Evolutionary conservation across 768 basidiomycete genomes (phyloP), one percentile per base, ranked within the genome.

Genomic region (Pleurotus sapidus): DNA sequence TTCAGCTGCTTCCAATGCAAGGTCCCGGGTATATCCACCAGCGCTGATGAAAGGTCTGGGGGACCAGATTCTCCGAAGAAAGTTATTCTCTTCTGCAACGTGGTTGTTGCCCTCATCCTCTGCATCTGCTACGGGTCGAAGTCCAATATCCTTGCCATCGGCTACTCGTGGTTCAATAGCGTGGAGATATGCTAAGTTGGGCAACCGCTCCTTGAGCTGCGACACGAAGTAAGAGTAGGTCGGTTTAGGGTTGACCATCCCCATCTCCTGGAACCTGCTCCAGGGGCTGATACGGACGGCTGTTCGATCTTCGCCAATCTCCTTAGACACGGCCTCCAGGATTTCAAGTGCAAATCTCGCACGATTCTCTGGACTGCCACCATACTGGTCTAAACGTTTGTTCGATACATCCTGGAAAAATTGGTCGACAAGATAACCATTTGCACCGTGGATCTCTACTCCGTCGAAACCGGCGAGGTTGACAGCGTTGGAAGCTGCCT

Each of bases 301-400:
- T 5, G 72, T 71, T 18, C 70, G 70, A 30, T 80, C 74, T 18
- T 67, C 63, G 1, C 83, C 83, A 46, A 84, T 72, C 0, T 70
- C 75, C 7, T 69, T 64, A 37, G 64, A 62, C 34, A 84, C 73
- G 18, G 78, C 79, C 6, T 76, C 60, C 38, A 79, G 65, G 57
- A 81, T 73, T 63, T 83, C 76, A 5, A 81, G 69, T 1, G 71
- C 58, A 64, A 87, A 77, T 2, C 81, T 72, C 15, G 68, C 64
- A 11, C 84, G 72, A 62, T 83, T 83, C 62, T 79, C 74, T 30
- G 82, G 62, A 24, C 69, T 68, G 2, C 86, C 86, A 2, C 85
- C 86, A 62, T 82, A 87, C 50, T 74, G 69, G 64, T 84, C 83
- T 18, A 68, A 79, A 24, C 84, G 72, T 42, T 72, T 70, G 65